phyloP scores from a whole-genome alignment of 2,329 filamentous ascomycete genomes.

The Emydomyces testavorans region DNA sequence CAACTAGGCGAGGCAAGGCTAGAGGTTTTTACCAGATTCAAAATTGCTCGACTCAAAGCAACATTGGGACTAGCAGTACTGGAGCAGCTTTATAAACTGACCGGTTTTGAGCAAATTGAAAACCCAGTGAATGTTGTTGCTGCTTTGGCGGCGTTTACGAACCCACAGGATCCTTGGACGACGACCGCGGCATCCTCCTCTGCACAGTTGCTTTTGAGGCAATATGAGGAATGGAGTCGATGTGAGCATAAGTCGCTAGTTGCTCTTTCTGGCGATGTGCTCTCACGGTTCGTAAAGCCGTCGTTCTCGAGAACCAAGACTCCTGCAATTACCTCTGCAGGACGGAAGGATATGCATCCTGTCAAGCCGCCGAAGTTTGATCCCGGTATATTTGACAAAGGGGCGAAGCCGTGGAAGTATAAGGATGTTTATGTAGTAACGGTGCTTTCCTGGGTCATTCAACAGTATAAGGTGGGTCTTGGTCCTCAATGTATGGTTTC shows the following conservation, averaged over 20 bases:
- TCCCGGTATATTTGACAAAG: conserved; percentile 26
- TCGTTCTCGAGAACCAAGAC: conserved; percentile 34
- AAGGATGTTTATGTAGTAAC: conserved; percentile 28
- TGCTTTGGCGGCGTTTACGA: conserved; percentile 27
- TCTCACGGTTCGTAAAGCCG: conserved; percentile 29
- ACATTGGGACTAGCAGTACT: conserved; percentile 26
- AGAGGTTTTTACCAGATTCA: conserved; percentile 17
- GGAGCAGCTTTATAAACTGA: conserved; percentile 15
- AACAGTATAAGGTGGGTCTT: conserved; percentile 27
- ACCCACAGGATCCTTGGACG: conserved; percentile 28
- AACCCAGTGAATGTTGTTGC: conserved; percentile 22
- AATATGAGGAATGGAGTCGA: conserved; percentile 9
- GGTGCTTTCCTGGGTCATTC: conserved; percentile 28
- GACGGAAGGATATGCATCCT: conserved; percentile 36
- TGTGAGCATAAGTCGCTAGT: conserved; percentile 16
- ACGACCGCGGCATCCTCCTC: conserved; percentile 19
- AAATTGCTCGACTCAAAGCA: conserved; percentile 21
- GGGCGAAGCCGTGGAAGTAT: conserved; percentile 32
- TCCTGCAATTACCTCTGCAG: conserved; percentile 33
- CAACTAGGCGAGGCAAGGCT: conserved; percentile 16
- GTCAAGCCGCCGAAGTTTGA: conserved; percentile 30
- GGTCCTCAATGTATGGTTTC: no score
- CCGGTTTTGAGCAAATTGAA: conserved; percentile 18
- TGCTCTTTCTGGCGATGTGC: conserved; percentile 20
- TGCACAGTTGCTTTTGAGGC: conserved; percentile 18